Evolutionary conservation across 2,329 filamentous ascomycete genomes (phyloP).

Genomic region (Arthrinium puccinioides): DNA sequence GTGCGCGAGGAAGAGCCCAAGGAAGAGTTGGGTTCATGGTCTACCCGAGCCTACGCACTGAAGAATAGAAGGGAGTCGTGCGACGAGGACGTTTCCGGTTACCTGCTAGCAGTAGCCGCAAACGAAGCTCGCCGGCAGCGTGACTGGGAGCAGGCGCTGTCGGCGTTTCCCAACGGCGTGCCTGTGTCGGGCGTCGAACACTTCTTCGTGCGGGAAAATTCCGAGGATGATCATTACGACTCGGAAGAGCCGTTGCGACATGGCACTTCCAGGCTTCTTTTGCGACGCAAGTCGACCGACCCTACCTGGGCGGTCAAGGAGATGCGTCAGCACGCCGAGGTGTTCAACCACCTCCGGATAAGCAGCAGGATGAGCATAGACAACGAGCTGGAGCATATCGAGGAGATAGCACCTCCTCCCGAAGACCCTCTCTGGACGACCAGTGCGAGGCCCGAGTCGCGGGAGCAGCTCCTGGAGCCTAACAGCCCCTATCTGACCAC

Average conservation of each 20-base stretch:
- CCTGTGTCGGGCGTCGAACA: slow-evolving; percentile 65
- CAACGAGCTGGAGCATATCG: slow-evolving; percentile 22
- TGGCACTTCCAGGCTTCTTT: slow-evolving; percentile 27
- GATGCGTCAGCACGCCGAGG: slow-evolving; percentile 71
- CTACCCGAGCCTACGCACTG: slow-evolving; percentile 29
- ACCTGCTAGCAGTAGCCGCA: slow-evolving; percentile 72
- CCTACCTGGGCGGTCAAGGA: slow-evolving; percentile 71
- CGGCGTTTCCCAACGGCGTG: slow-evolving; percentile 66
- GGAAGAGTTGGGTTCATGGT: slow-evolving; percentile 18
- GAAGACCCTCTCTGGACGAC: slow-evolving; percentile 23
- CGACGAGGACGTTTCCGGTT: slow-evolving; percentile 68
- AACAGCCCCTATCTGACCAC: slow-evolving; percentile 13
- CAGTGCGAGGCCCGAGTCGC: slow-evolving; percentile 13
- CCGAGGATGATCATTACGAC: slow-evolving; percentile 43
- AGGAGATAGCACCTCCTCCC: slow-evolving; percentile 20
- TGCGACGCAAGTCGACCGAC: slow-evolving; percentile 53
- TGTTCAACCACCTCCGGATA: slow-evolving; percentile 45
- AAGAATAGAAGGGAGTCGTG: slow-evolving; percentile 56
- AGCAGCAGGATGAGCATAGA: slow-evolving; percentile 26
- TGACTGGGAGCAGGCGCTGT: slow-evolving; percentile 67
- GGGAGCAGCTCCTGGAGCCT: slow-evolving; percentile 16
- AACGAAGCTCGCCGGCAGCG: slow-evolving; percentile 70
- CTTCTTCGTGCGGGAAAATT: slow-evolving; percentile 60
- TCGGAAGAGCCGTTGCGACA: slow-evolving; percentile 30
- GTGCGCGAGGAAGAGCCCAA: no score